A percentile compares a stretch with the other conserved stretches of the same genome.
Evolutionary conservation across 1,284 basidiomycete genomes (phyloP).

Genomic region (Amylostereum areolatum): DNA sequence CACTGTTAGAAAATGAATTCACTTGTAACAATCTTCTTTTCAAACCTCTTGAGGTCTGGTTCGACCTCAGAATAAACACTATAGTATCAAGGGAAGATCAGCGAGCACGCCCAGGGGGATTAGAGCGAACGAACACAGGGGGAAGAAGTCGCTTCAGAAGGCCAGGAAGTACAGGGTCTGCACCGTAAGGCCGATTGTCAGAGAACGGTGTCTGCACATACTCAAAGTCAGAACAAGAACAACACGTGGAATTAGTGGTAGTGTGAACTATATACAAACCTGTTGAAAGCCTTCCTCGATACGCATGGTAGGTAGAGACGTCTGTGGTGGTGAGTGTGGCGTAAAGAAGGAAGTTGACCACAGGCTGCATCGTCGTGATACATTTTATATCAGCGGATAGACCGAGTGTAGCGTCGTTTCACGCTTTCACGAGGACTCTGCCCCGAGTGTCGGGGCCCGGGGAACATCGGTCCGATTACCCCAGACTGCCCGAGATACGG

Average conservation of each 20-base stretch:
- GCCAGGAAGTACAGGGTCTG: conserved; percentile 52
- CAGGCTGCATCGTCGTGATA: too few species aligned
- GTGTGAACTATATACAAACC: conserved; percentile 26
- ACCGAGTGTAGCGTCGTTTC: too few species aligned
- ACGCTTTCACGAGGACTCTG: too few species aligned
- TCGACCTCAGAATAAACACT: conserved; percentile 41
- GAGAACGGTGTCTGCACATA: conserved; percentile 33
- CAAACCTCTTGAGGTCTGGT: conserved; percentile 48
- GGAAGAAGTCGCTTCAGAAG: conserved; percentile 54
- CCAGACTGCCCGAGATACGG: too few species aligned
- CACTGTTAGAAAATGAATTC: not conserved
- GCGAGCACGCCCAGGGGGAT: too few species aligned
- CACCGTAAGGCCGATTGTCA: conserved; percentile 54
- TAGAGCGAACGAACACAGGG: conserved; percentile 24
- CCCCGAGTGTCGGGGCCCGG: too few species aligned
- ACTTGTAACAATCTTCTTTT: conserved; percentile 33
- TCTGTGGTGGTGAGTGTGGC: too few species aligned
- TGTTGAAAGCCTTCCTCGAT: conserved; percentile 62
- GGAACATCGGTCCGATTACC: too few species aligned
- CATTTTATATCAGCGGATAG: too few species aligned
- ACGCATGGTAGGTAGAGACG: conserved; percentile 41
- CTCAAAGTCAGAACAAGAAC: not conserved
- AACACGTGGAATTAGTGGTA: not conserved
- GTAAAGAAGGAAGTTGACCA: too few species aligned
- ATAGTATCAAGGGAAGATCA: not conserved